Evolutionary conservation across 345 rosid genomes (phyloP).

Genomic region (Microcos paniculata): DNA sequence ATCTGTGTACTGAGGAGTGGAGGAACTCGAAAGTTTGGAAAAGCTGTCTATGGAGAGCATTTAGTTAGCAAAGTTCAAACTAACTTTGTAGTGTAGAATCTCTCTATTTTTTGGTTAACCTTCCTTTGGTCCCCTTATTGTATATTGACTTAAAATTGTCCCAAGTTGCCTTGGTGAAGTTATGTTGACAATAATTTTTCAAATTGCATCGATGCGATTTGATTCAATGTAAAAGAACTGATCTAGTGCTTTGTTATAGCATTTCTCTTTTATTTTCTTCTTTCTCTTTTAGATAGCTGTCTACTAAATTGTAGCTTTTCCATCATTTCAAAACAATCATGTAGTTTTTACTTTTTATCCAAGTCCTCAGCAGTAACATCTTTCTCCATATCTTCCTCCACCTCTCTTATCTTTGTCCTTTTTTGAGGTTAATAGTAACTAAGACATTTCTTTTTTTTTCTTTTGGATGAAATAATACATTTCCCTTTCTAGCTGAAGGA

Average conservation of each 20-base stretch:
- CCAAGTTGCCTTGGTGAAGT: background rate
- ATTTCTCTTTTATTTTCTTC: background rate
- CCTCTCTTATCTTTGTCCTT: background rate
- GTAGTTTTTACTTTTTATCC: too few relatives aligned
- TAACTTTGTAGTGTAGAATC: conserved; percentile 49
- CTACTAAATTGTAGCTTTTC: background rate
- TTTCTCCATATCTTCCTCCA: background rate
- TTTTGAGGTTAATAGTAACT: background rate
- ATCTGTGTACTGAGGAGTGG: conserved; percentile 50
- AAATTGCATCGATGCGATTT: background rate
- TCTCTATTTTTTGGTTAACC: background rate
- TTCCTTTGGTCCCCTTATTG: background rate
- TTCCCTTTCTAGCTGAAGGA: conserved; percentile 67
- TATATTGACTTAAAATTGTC: background rate
- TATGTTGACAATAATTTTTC: background rate
- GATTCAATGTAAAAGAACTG: background rate
- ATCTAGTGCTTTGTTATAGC: background rate
- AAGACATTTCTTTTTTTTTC: too few relatives aligned
- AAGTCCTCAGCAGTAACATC: background rate
- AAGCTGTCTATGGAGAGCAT: conserved; percentile 84
- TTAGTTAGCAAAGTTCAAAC: conserved; percentile 69
- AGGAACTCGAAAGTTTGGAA: conserved; percentile 43
- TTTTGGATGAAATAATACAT: too few relatives aligned
- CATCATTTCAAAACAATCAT: background rate
- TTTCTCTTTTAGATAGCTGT: too few relatives aligned